Base-by-base conservation (phyloP, 2,329 filamentous ascomycete species). In the Sporothrix euskadiensis region DNA sequence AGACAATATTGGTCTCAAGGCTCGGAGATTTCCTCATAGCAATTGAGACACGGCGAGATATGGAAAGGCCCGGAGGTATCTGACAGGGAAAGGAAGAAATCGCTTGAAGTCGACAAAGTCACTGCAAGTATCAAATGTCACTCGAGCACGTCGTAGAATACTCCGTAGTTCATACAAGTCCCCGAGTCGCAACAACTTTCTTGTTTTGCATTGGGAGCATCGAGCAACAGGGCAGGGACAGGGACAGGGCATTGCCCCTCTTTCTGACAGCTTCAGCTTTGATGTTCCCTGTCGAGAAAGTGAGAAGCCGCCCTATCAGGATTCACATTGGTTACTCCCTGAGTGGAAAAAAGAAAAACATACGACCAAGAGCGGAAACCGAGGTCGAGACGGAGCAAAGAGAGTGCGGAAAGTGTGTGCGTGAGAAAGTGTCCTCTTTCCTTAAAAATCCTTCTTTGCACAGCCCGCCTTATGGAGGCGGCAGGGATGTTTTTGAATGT, bases 391-490 rank as follows among this genome's bases (percentile, higher is more conserved):
- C 35, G 35, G 44, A 39, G 68, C 12, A 30, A 35, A 35, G 35
- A 4, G 57, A 35, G 57, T 30, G 57, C n/a, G 65, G 49, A 26
- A 68, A 35, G 35, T 56, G 52, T 32, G 57, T 39, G 61, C 57
- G 35, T 39, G 26, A 54, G 41, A 52, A 10, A 16, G 30, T 32
- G 44, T 47, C 39, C 39, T 26, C 14, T 7, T 39, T 39, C 35
- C 35, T 26, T 2, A 26, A 26, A 9, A 10, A 26, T 32, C 52
- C 63, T 30, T 69, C 19, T 9, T 69, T 69, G 65, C 65, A 52
- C 65, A 54, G 65, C 65, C 65, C 65, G 65, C 65, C 63, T 49
- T 68, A 68, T 68, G 44, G 63, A 52, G 63, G 56, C 30, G 44
- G 14, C 41, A 68, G 65, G 65, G 65, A n/a, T 68, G 12, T 19